These are phyloP conservation scores for Plasmopara halstedii DNA, from an alignment of 352 stramenopile genomes.

Conservation along the genomic window DNA sequence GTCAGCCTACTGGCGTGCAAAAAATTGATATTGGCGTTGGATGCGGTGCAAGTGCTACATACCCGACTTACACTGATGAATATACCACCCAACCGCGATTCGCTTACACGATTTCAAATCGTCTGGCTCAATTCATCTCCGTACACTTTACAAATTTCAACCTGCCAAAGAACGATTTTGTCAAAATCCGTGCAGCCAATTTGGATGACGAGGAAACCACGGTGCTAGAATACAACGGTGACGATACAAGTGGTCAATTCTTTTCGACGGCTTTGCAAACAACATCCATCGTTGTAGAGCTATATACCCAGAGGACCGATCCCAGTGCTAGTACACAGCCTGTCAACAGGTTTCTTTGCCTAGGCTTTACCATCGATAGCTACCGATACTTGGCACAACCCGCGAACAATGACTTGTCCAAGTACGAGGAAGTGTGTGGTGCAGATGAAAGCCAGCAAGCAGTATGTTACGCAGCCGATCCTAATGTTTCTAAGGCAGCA, in stretches of 20 bases:
- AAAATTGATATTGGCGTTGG: slow-evolving; percentile 22
- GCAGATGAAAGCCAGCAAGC: slow-evolving; percentile 54
- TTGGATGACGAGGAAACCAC: slow-evolving; percentile 17
- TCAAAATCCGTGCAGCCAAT: slow-evolving; percentile 35
- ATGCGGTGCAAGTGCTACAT: slow-evolving; percentile 18
- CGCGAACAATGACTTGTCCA: slow-evolving; percentile 13
- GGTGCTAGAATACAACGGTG: slow-evolving; percentile 28
- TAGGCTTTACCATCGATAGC: slow-evolving; percentile 42
- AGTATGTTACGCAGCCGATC: slow-evolving; percentile 30
- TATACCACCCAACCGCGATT: slow-evolving; percentile 21
- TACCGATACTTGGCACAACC: slow-evolving; percentile 31
- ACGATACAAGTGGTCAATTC: slow-evolving; percentile 22
- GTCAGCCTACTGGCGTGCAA: slow-evolving; percentile 7
- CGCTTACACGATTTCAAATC: slow-evolving; percentile 30
- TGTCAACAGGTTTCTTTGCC: slow-evolving; percentile 23
- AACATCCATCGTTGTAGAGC: slow-evolving; percentile 36
- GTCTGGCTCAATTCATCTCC: slow-evolving; percentile 40
- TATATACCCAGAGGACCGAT: slow-evolving; percentile 26
- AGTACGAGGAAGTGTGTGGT: slow-evolving; percentile 48
- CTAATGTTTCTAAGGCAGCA: slow-evolving; percentile 13
- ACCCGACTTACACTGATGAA: slow-evolving; percentile 13
- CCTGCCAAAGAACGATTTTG: slow-evolving; percentile 43
- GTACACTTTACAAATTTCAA: slow-evolving; percentile 62
- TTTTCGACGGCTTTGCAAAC: slow-evolving; percentile 31
- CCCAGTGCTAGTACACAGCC: slow-evolving; percentile 13